Base-by-base conservation (phyloP, 768 basidiomycete species). In the Austroboletus eburneus region DNA sequence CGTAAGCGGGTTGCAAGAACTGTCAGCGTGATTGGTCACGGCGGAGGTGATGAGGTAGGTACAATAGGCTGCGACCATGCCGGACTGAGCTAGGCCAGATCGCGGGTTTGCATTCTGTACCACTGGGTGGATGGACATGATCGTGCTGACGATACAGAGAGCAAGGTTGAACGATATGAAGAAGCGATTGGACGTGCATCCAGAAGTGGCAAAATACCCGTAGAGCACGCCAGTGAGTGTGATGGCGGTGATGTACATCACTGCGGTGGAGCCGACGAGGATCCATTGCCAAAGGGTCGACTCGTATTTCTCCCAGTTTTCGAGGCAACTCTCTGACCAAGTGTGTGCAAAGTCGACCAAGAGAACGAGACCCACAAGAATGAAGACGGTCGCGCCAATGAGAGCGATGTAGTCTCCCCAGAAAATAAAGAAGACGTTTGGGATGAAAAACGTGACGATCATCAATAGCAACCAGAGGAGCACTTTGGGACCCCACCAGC, bases 401-500 rank as follows among this genome's bases (percentile, higher is more conserved):
- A 96, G 78, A 20, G 94, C 79, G 50, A 91, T 69, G 59, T 96
- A 95, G 56, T 94, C 92, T 27, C 93, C 94, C 87, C 92, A 98
- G 66, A 96, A 90, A 71, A 98, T 93, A 73, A 98, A 98, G 93
- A 87, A 85, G 39, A 80, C 87, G 65, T 97, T 97, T 0, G 95
- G 96, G 59, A 98, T 95, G 67, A 94, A 85, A 76, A 98, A 99
- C 1, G 89, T 85, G 20, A 87, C 67, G 51, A 76, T 76, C 39
- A 92, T 72, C 47, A 99, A 79, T 51, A 91, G 58, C 29, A 96
- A 63, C 91, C 94, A 99, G 9, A 88, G 72, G 9, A 96, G 75
- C 42, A 90, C 83, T 64, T 99, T 99, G 3, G 93, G 95, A 20
- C 96, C 96, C 96, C 96, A 99, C 93, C 93, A 99, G 23, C 93